Percentiles rank a stretch among this genome's conserved stretches.
Conservation (phyloP, 495 filamentous ascomycete genomes). For the Aeminium ludgeri region DNA sequence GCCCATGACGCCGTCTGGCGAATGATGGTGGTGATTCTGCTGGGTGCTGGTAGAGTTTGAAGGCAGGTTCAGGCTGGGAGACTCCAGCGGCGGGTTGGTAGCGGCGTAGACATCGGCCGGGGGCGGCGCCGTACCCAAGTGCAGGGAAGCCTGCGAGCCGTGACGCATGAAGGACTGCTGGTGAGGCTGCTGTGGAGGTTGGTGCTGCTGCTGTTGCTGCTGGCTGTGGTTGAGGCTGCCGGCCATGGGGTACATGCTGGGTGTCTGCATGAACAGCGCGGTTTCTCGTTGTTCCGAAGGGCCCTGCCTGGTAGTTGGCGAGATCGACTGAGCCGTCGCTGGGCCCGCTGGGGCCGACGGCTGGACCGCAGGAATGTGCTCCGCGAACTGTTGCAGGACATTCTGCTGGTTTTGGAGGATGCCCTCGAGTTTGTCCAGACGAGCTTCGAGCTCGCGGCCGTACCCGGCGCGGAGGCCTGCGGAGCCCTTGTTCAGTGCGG, state of each 20-base stretch:
- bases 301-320: no score
- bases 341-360: background rate
- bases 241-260: conserved; percentile 20
- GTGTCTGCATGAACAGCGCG: conserved; percentile 45
- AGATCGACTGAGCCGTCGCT: conserved; percentile 27
- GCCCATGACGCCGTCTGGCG: conserved; percentile 1
- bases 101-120: conserved; percentile 32
- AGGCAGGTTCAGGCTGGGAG: conserved; percentile 30
- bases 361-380: conserved; percentile 4
- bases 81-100: conserved; percentile 27
- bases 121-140: conserved; percentile 4
- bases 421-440: conserved; percentile 33
- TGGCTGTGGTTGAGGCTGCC: background rate
- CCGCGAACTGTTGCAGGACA: conserved; percentile 22
- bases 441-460: conserved; percentile 70
- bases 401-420: conserved; percentile 23
- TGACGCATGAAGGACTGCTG: background rate
- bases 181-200: conserved; percentile 1
- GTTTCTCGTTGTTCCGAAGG: conserved; percentile 47
- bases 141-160: conserved; percentile 1
- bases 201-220: background rate
- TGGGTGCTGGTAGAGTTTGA: no score
- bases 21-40: no score
- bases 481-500: background rate
- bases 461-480: conserved; percentile 54